Base-by-base conservation (phyloP, 2,329 filamentous ascomycete genomes). In the Colletotrichum nymphaeae region DNA sequence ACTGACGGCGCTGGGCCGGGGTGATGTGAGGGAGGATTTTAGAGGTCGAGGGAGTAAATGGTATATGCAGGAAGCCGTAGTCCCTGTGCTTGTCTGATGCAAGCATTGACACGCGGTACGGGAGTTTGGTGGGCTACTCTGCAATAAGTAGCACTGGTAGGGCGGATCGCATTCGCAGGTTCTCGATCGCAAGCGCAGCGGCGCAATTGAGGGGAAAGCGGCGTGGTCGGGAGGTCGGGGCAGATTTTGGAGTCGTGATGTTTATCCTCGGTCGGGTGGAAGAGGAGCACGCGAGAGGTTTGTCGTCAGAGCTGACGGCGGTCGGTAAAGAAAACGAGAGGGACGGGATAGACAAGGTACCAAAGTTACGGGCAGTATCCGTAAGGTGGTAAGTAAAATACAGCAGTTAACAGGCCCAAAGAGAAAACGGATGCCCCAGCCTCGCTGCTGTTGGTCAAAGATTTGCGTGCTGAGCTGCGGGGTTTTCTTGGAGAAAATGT, bases 221-320 rank as follows among this genome's bases (percentile, higher is more conserved):
- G 30, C 22, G 69, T 66, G 42, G 55, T 69, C 42, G 58, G 58
- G 37, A 35, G 42, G 53, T 57, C 49, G 30, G 9, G 53, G 32
- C 63, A 30, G 70, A 37, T 64, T 64, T 63, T 55, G 59, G 53
- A 42, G 57, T 72, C 63, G 56, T 63, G 52, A 64, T 75, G 60
- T 67, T 75, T 73, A 72, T 73, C 73, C 74, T 75, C 74, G 74
- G 74, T 73, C 69, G 53, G 59, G 70, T 64, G 70, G 59, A 75
- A 67, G 65, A 73, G 69, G 69, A 67, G 67, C 71, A 73, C 67
- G 67, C 71, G 62, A 74, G 62, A 74, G 56, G 52, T 59, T 63
- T 62, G 68, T 74, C 57, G 57, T 72, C 42, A 24, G 62, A 73
- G 67, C 71, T 67, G 55, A 62, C 57, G 22, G 42, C 57, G 22